Evolutionary conservation across 2,329 filamentous ascomycete genomes (phyloP).

Genomic region (Xylariaceae sp.): DNA sequence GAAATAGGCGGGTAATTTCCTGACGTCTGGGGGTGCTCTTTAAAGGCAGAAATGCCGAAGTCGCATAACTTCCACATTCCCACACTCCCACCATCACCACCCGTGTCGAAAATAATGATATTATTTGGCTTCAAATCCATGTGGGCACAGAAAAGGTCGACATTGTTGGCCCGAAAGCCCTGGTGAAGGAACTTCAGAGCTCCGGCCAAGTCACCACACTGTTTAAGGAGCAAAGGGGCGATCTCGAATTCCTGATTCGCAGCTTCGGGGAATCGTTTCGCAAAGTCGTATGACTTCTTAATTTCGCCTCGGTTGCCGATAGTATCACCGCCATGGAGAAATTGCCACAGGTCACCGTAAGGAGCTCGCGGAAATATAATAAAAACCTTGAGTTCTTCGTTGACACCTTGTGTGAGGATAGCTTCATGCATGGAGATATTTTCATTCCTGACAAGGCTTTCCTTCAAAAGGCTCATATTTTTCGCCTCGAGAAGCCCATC

Average conservation of each 20-base stretch:
- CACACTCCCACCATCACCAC: background rate
- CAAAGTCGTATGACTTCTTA: background rate
- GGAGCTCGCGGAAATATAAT: conserved; percentile 1
- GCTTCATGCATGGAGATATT: conserved; percentile 1
- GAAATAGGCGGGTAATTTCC: background rate
- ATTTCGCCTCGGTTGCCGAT: background rate
- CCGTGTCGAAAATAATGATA: background rate
- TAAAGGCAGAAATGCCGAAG: conserved; percentile 1
- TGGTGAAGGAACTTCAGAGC: conserved; percentile 2
- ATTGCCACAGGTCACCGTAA: background rate
- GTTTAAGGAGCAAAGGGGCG: background rate
- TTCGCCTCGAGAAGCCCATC: background rate
- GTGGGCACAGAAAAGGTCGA: background rate
- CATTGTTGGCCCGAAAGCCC: background rate
- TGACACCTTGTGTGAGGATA: background rate
- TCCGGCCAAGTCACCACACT: background rate
- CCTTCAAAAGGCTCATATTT: background rate
- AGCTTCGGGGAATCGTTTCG: conserved; percentile 1
- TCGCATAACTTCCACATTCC: conserved; percentile 2
- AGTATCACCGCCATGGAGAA: background rate
- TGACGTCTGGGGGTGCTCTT: background rate
- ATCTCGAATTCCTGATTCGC: background rate
- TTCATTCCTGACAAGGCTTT: background rate
- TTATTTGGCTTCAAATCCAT: conserved; percentile 2
- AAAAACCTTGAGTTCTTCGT: background rate